Conservation (phyloP, 2,329 filamentous ascomycete genomes). For the Piedraia hortae region DNA sequence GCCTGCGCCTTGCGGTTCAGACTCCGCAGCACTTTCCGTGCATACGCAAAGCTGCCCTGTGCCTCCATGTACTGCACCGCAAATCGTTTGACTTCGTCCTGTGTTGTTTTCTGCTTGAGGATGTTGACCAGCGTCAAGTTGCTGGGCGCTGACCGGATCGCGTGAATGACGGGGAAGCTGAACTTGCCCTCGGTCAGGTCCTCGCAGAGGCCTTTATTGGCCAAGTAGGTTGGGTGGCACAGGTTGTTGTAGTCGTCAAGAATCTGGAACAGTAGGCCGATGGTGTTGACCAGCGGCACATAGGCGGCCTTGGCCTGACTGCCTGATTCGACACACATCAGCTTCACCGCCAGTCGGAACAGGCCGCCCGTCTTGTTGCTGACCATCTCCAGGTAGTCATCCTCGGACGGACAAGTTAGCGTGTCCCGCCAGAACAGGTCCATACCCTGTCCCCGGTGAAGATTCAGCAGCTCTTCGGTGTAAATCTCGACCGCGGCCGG, state of each 20-base stretch:
- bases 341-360: conserved; percentile 58
- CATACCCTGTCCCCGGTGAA: conserved; percentile 73
- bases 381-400: conserved; percentile 87
- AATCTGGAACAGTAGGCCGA: conserved; percentile 74
- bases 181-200: conserved; percentile 95
- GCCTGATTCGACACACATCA: conserved; percentile 53
- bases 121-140: conserved; percentile 75
- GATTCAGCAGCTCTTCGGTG: conserved; percentile 56
- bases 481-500: conserved; percentile 35
- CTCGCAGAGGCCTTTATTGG: conserved; percentile 84
- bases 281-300: conserved; percentile 57
- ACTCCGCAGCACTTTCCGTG: conserved; percentile 28
- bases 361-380: conserved; percentile 72
- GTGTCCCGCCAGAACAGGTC: conserved; percentile 76
- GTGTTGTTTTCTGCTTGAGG: conserved; percentile 61
- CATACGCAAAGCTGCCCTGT: conserved; percentile 76
- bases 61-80: conserved; percentile 61
- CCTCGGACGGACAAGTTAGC: conserved; percentile 56
- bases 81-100: conserved; percentile 73
- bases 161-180: conserved; percentile 83
- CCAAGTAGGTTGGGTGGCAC: conserved; percentile 31
- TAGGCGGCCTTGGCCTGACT: conserved; percentile 26
- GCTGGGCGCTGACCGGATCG: conserved; percentile 46
- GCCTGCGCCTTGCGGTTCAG: conserved; percentile 17
- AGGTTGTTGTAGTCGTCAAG: conserved; percentile 88